Conservation (phyloP, 306 rosid species). For the Crotalaria pallida region DNA sequence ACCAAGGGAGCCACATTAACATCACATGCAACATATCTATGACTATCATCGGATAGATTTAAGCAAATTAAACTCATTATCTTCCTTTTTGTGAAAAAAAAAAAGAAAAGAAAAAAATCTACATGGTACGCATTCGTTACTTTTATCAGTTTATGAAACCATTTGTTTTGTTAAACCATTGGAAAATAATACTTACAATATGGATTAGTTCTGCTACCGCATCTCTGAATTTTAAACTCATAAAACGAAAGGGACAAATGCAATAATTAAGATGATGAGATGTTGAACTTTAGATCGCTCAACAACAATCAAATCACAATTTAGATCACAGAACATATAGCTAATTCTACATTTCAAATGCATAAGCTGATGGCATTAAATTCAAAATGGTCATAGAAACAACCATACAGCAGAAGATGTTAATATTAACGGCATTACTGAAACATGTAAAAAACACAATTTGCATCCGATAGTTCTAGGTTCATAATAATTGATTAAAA, state of each 20-base stretch:
- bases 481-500: constrained; percentile 5
- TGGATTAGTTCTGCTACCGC: neutral
- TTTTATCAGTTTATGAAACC: neutral
- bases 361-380: neutral
- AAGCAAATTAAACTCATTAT: neutral
- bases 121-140: neutral
- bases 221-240: neutral
- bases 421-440: constrained; percentile 16
- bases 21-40: neutral
- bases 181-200: neutral
- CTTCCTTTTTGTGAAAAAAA: neutral
- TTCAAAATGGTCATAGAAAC: neutral
- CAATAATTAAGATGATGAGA: neutral
- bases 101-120: neutral
- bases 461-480: constrained; percentile 24
- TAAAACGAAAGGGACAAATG: neutral
- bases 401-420: neutral
- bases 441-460: constrained; percentile 7
- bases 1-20: no score
- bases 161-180: neutral
- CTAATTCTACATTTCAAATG: neutral
- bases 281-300: neutral
- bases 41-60: neutral
- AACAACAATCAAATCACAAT: neutral
- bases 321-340: neutral